A percentile compares a stretch with the other conserved stretches of the same genome.
These are phyloP conservation scores for Euphorbia celastroides DNA, from an alignment of 441 rosid genomes.

Conservation along the genomic window DNA sequence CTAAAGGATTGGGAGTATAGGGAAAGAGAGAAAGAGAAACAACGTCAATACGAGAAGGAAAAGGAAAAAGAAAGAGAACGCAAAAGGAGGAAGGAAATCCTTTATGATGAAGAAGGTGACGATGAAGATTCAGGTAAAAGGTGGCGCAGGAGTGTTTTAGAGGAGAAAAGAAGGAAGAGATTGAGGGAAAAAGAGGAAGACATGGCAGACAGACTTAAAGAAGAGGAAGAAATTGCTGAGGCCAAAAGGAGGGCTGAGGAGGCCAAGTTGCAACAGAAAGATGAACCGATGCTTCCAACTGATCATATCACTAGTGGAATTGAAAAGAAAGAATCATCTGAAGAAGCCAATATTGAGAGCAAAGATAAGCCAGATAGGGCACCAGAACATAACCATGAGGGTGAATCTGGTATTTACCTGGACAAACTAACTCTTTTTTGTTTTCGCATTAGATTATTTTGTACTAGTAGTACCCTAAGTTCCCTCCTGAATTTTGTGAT, in stretches of 20 bases:
- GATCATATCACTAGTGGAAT: conserved; percentile 42
- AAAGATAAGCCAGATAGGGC: conserved; percentile 35
- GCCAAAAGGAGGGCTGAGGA: conserved; percentile 79
- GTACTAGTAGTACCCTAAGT: too few species aligned
- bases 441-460: not conserved
- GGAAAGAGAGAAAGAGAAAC: conserved; percentile 90
- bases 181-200: conserved; percentile 83
- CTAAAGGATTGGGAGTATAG: conserved; percentile 96
- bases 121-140: conserved; percentile 85
- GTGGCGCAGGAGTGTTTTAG: conserved; percentile 69
- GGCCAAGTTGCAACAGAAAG: conserved; percentile 61
- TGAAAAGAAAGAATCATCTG: conserved; percentile 29
- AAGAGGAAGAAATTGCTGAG: conserved; percentile 83
- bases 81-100: conserved; percentile 79
- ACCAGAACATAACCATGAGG: conserved; percentile 30
- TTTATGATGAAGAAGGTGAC: conserved; percentile 77
- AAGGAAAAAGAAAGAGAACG: conserved; percentile 89
- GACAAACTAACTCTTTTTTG: conserved; percentile 17
- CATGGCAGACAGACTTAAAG: conserved; percentile 60
- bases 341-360: conserved; percentile 35
- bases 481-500: not conserved
- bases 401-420: conserved; percentile 34
- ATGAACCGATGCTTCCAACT: conserved; percentile 49
- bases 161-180: conserved; percentile 77
- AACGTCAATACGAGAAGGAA: conserved; percentile 89